Evolutionary conservation across 495 filamentous ascomycete genomes (phyloP), one percentile per base, ranked within the genome.

Genomic region (Aspergillus diversus): DNA sequence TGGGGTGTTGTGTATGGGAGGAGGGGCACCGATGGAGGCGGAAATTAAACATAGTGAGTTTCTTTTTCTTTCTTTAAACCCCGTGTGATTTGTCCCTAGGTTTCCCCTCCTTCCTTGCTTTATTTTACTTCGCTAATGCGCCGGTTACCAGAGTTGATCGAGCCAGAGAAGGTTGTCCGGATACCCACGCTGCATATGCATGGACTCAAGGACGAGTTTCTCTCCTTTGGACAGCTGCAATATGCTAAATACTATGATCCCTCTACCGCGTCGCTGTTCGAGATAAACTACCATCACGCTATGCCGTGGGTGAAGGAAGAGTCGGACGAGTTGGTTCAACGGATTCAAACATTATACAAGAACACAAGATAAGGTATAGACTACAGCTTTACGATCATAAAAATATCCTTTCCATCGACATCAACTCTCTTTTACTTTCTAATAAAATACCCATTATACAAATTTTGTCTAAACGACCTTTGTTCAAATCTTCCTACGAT

Each of bases 121-220:
- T 27, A 27, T 27, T 27, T 27, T 27, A 1, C 21, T 27, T 27
- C 2, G 21, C 21, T 27, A 27, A 27, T 27, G 21, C 21, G 21
- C 21, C 21, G 21, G 2, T 27, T 27, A 2, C 21, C 32, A 4
- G 35, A 48, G 21, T 46, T 27, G 3, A 34, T 56, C 6, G 39
- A 43, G n/a, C 4, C 39, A 8, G 39, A 43, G 39, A 43, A 17
- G 16, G 7, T 57, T 0, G 57, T 73, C 7, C 33, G 32, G 4
- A 65, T 85, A 17, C 84, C 85, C 32, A 87, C 85, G 11, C 3
- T 60, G 17, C 58, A 60, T 33, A 50, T 60, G 32, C 58, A 60
- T 17, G 58, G 58, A 7, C 9, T 53, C 15, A 53, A 52, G 48
- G 58, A 60, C 33, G 15, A 31, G 34, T 49, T 60, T 4, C 12